Evolutionary conservation across 306 rosid genomes (phyloP).

Genomic region (Casuarina glauca): DNA sequence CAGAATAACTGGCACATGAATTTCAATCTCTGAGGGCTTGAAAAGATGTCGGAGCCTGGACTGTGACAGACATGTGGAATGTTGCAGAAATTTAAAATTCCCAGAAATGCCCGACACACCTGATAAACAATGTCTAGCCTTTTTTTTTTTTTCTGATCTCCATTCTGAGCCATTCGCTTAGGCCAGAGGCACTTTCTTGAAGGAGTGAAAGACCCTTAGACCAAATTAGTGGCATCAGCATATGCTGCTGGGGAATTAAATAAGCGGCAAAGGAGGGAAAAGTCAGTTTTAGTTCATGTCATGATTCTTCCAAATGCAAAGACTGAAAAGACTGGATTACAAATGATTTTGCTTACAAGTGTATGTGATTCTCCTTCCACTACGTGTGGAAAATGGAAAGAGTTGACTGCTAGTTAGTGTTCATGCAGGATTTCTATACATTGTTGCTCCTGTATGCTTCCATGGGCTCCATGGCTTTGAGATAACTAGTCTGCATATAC

Average conservation of each 20-base stretch:
- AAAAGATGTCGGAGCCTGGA: neutral
- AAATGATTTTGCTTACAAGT: neutral
- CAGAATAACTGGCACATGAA: constrained; percentile 1
- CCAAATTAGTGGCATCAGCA: constrained; percentile 12
- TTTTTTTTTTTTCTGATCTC: constrained; percentile 12
- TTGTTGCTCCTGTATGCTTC: no score
- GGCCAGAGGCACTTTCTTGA: neutral
- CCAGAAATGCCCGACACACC: constrained; percentile 40
- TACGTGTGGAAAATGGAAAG: constrained; percentile 13
- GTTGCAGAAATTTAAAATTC: constrained; percentile 19
- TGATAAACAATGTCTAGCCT: constrained; percentile 12
- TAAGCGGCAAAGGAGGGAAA: neutral
- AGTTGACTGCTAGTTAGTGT: constrained; percentile 32
- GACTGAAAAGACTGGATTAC: neutral
- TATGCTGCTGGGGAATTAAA: neutral
- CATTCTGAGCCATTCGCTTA: neutral
- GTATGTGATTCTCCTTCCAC: constrained; percentile 20
- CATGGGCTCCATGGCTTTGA: no score
- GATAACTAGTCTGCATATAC: no score
- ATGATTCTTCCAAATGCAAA: constrained; percentile 23
- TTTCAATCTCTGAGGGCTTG: neutral
- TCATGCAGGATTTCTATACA: no score
- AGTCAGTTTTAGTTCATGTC: constrained; percentile 8
- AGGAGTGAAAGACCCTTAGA: neutral
- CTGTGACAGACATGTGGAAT: constrained; percentile 41